A percentile compares a stretch with the other conserved stretches of the same genome.
Conservation (phyloP, 1,139 yeast species). For the Spathaspora sp. region DNA sequence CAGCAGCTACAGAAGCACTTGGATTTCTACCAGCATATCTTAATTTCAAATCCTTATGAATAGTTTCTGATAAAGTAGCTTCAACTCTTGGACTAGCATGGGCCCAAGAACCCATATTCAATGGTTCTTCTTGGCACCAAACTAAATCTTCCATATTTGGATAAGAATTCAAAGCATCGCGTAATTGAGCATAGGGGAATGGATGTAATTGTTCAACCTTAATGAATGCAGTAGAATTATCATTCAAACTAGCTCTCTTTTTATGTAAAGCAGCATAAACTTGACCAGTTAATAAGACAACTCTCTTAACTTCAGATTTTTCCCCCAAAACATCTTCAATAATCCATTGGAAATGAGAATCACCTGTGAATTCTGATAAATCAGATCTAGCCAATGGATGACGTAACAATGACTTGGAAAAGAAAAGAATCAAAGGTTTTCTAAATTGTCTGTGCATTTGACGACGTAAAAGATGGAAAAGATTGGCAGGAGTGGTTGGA, state of each 20-base stretch:
- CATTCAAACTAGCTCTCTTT: constrained; percentile 74
- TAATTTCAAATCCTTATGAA: constrained; percentile 54
- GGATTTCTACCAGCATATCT: constrained; percentile 99
- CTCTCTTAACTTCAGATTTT: constrained; percentile 84
- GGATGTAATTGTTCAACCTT: constrained; percentile 96
- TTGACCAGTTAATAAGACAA: constrained; percentile 88
- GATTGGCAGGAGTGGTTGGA: constrained; percentile 96
- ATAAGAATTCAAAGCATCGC: constrained; percentile 78
- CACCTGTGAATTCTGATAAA: constrained; percentile 86
- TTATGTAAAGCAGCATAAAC: constrained; percentile 90
- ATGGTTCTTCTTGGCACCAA: constrained; percentile 99
- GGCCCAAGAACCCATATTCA: constrained; percentile 90
- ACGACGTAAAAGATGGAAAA: constrained; percentile 97
- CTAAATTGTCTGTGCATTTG: constrained; percentile 99
- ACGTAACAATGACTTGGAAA: constrained; percentile 93
- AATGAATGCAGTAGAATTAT: constrained; percentile 83
- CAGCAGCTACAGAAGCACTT: constrained; percentile 97
- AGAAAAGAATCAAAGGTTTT: constrained; percentile 86
- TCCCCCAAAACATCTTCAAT: constrained; percentile 84
- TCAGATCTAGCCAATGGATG: constrained; percentile 95
- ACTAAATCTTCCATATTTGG: constrained; percentile 85
- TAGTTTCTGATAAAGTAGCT: constrained; percentile 63
- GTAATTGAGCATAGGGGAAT: constrained; percentile 95
- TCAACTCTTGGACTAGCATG: background rate
- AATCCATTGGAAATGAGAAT: constrained; percentile 91